Conservation (phyloP, 2,329 filamentous ascomycete species). For the Fusarium ramigenum region DNA sequence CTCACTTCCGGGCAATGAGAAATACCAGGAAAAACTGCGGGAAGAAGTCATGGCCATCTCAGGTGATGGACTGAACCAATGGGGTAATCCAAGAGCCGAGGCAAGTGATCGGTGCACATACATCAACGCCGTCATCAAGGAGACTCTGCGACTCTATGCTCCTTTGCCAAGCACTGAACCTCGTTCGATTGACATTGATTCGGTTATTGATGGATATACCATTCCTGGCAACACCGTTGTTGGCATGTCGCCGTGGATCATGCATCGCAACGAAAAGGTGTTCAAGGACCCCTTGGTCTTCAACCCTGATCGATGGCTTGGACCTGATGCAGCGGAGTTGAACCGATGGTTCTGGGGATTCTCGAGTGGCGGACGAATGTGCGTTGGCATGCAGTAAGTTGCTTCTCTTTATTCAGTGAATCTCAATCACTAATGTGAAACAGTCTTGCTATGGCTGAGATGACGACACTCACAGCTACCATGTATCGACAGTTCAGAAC, state of each 20-base stretch:
- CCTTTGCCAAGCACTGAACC: conserved; percentile 63
- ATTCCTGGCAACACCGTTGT: conserved; percentile 41
- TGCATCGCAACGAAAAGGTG: conserved; percentile 40
- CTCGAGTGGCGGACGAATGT: conserved; percentile 39
- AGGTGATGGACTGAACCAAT: conserved; percentile 22
- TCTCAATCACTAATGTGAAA: rapidly evolving
- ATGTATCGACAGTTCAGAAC: conserved; percentile 34
- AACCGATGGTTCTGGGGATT: conserved; percentile 42
- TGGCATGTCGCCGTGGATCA: conserved; percentile 40
- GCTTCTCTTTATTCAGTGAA: not conserved
- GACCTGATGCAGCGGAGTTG: conserved; percentile 16
- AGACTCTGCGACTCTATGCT: conserved; percentile 59
- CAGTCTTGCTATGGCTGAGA: conserved; percentile 38
- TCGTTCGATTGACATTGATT: conserved; percentile 44
- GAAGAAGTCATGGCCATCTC: conserved; percentile 51
- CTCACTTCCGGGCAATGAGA: conserved; percentile 53
- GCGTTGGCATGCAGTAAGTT: conserved; percentile 41
- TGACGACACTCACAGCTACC: conserved; percentile 30
- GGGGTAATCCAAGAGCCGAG: conserved; percentile 47
- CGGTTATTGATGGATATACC: conserved; percentile 35
- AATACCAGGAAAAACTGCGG: conserved; percentile 56
- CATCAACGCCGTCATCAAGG: conserved; percentile 60
- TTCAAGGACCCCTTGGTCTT: conserved; percentile 39
- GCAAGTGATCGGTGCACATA: conserved; percentile 53
- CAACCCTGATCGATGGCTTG: conserved; percentile 43